A percentile compares a stretch with the other conserved stretches of the same genome.
phyloP scores from a whole-genome alignment of 148 eudicot genomes.

The Chenopodium formosanum region DNA sequence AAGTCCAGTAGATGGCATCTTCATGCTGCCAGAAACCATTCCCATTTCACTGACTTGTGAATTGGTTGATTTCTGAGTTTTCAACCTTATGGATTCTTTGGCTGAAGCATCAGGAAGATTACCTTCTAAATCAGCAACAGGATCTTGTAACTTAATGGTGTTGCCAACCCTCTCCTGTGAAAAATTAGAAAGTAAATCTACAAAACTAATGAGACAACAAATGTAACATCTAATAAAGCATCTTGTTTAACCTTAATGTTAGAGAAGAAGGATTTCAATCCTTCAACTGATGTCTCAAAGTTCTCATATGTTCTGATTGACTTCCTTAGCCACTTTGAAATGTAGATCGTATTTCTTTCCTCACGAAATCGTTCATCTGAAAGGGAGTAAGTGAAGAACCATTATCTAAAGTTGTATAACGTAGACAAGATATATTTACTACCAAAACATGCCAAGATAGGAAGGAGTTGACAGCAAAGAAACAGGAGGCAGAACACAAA shows the following conservation, averaged over 20 bases:
- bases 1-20: conserved; percentile 20
- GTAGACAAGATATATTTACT: background rate
- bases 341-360: conserved; percentile 59
- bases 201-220: background rate
- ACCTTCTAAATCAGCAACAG: conserved; percentile 35
- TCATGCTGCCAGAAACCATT: conserved; percentile 25
- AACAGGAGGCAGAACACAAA: background rate
- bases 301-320: conserved; percentile 63
- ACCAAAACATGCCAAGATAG: conserved; percentile 6
- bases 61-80: conserved; percentile 34
- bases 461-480: background rate
- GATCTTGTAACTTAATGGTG: conserved; percentile 33
- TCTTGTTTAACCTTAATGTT: conserved; percentile 53
- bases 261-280: conserved; percentile 66
- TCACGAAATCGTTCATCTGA: conserved; percentile 87
- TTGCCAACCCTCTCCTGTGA: conserved; percentile 51
- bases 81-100: conserved; percentile 31
- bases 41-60: conserved; percentile 32
- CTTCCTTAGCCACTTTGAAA: conserved; percentile 95
- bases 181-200: background rate
- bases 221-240: background rate
- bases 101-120: conserved; percentile 33
- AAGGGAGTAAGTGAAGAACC: conserved; percentile 7
- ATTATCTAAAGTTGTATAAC: background rate
- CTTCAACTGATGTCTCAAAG: conserved; percentile 64